Percentiles rank a stretch among this genome's conserved stretches.
Conservation (phyloP, 805 yeast genomes). For the Wickerhamiella hasegawae region DNA sequence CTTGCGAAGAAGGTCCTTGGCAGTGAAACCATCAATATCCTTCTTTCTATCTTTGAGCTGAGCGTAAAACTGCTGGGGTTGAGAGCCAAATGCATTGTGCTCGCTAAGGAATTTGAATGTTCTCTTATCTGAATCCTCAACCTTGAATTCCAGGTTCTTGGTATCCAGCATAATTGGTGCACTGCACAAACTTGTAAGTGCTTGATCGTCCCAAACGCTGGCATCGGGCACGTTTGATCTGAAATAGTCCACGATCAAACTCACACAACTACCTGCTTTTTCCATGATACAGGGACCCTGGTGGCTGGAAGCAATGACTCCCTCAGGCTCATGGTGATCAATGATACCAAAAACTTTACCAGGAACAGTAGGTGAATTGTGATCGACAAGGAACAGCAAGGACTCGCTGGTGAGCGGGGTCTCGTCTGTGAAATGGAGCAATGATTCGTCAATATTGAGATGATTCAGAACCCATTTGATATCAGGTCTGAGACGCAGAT, state of each 20-base stretch:
- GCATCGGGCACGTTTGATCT: slow-evolving; percentile 12
- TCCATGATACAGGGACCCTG: slow-evolving; percentile 43
- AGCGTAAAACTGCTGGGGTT: slow-evolving; percentile 16
- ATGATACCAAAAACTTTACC: slow-evolving; percentile 42
- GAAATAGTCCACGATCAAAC: slow-evolving; percentile 57
- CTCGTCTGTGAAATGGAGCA: slow-evolving; percentile 56
- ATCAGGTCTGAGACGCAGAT: slow-evolving; percentile 57
- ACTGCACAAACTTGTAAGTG: slow-evolving; percentile 32
- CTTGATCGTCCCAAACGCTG: slow-evolving; percentile 16
- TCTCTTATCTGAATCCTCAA: slow-evolving; percentile 39
- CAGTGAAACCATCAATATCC: slow-evolving; percentile 43
- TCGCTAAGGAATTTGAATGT: slow-evolving; percentile 28
- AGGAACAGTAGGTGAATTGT: slow-evolving; percentile 23
- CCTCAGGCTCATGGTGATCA: slow-evolving; percentile 65
- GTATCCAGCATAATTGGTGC: slow-evolving; percentile 74
- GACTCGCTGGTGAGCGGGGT: slow-evolving; percentile 19
- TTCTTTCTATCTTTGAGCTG: slow-evolving; percentile 36
- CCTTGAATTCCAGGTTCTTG: slow-evolving; percentile 40
- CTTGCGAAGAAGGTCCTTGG: slow-evolving; percentile 51
- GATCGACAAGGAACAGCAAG: slow-evolving; percentile 58
- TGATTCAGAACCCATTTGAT: slow-evolving; percentile 36
- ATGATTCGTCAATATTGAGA: slow-evolving; percentile 31
- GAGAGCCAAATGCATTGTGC: slow-evolving; percentile 10
- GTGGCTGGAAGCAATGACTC: slow-evolving; percentile 18
- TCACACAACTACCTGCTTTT: slow-evolving; percentile 63